Evolutionary conservation across 1,139 yeast genomes (phyloP).

Genomic region (Zygosaccharomyces sapae): DNA sequence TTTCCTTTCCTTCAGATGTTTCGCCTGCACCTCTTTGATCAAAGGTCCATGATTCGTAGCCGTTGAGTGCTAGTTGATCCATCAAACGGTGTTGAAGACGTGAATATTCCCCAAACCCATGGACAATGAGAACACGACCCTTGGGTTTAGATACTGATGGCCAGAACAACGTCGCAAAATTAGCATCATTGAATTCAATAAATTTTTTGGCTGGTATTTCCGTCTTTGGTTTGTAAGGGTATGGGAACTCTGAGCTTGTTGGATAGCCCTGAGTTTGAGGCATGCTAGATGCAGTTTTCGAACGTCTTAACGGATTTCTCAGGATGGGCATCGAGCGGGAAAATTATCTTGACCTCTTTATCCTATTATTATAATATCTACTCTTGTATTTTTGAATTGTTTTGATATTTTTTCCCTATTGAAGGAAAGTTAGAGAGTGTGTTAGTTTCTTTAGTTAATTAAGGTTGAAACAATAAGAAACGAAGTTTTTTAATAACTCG

Average conservation of each 20-base stretch:
- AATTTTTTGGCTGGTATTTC: constrained; percentile 27
- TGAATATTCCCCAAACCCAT: constrained; percentile 76
- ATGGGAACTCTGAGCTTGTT: constrained; percentile 8
- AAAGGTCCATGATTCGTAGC: constrained; percentile 71
- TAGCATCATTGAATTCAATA: constrained; percentile 29
- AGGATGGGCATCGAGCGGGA: background rate
- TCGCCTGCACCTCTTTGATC: constrained; percentile 90
- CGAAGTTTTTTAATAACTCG: no score
- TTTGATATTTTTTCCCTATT: background rate
- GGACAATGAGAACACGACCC: constrained; percentile 56
- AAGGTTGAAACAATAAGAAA: no score
- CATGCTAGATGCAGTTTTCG: background rate
- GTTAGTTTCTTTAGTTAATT: no score
- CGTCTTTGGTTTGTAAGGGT: constrained; percentile 28
- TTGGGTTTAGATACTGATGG: constrained; percentile 20
- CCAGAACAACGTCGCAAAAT: constrained; percentile 32
- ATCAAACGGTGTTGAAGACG: constrained; percentile 52
- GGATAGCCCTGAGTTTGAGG: background rate
- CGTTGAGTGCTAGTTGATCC: constrained; percentile 54
- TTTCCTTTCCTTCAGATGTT: constrained; percentile 56
- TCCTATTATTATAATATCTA: background rate
- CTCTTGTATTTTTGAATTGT: background rate
- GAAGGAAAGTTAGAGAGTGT: no score
- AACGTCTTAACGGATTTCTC: background rate
- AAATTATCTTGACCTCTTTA: background rate